These are phyloP conservation scores for Rubia yunnanensis DNA, from an alignment of 257 asterid genomes.

Conservation along the genomic window DNA sequence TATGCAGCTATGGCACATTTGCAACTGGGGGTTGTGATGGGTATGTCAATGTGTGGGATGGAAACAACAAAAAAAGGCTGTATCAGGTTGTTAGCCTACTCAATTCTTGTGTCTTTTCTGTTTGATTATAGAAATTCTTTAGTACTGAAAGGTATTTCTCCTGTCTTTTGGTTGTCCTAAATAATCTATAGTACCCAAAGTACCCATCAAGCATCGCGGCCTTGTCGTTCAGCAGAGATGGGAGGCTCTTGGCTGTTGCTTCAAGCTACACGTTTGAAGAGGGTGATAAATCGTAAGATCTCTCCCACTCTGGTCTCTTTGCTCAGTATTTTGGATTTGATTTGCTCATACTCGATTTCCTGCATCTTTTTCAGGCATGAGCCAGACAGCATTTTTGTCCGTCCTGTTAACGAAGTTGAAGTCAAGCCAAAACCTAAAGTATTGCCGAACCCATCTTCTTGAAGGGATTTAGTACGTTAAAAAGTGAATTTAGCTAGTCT, in stretches of 20 bases:
- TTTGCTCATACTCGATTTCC: background rate
- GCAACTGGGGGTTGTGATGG: conserved; percentile 97
- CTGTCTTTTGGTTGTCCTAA: conserved; percentile 7
- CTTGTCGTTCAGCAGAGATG: conserved; percentile 85
- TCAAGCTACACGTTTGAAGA: conserved; percentile 93
- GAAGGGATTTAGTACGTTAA: conserved; percentile 19
- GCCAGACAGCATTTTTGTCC: conserved; percentile 72
- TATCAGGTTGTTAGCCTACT: conserved; percentile 48
- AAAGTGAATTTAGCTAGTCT: background rate
- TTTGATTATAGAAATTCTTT: background rate
- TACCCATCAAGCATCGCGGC: conserved; percentile 85
- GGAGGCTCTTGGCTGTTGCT: conserved; percentile 75
- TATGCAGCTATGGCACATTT: conserved; percentile 69
- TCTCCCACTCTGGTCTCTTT: background rate
- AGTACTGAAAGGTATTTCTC: background rate
- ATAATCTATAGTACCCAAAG: conserved; percentile 53
- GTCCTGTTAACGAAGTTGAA: conserved; percentile 88
- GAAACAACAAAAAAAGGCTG: conserved; percentile 87
- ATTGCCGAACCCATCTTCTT: conserved; percentile 48
- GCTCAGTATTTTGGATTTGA: background rate
- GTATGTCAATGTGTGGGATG: conserved; percentile 93
- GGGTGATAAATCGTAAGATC: conserved; percentile 73
- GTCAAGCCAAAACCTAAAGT: conserved; percentile 87
- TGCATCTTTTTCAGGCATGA: conserved; percentile 58
- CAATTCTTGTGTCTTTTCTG: background rate